Evolutionary conservation across 1,139 yeast species (phyloP).

Genomic region (Blastobotrys arbuscula): DNA sequence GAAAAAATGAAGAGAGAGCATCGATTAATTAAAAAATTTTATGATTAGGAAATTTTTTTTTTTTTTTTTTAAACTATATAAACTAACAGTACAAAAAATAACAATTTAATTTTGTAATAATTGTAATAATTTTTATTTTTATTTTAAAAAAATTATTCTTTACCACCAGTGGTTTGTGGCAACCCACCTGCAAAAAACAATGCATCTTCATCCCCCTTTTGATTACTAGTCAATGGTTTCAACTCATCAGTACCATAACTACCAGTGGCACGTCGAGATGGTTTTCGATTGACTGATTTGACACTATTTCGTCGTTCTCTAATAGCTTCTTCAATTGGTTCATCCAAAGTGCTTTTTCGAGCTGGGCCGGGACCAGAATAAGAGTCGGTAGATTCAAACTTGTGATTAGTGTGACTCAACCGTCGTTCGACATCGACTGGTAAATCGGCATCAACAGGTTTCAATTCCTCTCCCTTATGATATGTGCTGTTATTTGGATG

Average conservation of each 20-base stretch:
- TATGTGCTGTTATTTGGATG: conserved; percentile 32
- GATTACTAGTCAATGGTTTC: conserved; percentile 27
- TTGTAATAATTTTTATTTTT: neutral
- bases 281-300: conserved; percentile 19
- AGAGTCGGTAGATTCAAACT: conserved; percentile 24
- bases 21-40: conserved; percentile 20
- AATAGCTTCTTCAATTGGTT: conserved; percentile 23
- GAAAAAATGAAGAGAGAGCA: conserved; percentile 37
- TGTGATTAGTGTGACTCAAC: conserved; percentile 34
- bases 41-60: conserved; percentile 17
- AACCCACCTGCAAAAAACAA: conserved; percentile 35
- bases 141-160: conserved; percentile 1
- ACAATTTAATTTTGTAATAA: neutral
- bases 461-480: conserved; percentile 27
- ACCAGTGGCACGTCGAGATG: conserved; percentile 32
- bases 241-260: conserved; percentile 32
- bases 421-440: conserved; percentile 35
- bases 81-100: neutral
- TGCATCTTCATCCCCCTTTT: conserved; percentile 17
- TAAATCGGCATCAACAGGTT: conserved; percentile 32
- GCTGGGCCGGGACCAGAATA: conserved; percentile 33
- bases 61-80: neutral
- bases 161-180: conserved; percentile 33
- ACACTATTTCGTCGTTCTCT: conserved; percentile 30
- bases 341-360: conserved; percentile 30